Percentiles rank a stretch among this genome's conserved stretches.
Evolutionary conservation across 768 basidiomycete genomes (phyloP).

Genomic region (Infundibulicybe gibba): DNA sequence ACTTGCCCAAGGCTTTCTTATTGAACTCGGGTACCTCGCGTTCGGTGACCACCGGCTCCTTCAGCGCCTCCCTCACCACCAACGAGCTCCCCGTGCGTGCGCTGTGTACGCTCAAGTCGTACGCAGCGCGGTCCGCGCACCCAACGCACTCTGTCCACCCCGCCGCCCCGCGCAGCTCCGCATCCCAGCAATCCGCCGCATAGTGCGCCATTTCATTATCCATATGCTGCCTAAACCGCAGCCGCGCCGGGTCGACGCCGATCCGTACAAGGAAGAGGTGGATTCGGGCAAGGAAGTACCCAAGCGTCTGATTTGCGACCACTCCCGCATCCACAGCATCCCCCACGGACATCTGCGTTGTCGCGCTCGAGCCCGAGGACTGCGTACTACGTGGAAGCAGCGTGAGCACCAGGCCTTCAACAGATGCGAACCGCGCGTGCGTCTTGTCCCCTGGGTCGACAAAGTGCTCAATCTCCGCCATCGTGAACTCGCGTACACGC

Average conservation of each 20-base stretch:
- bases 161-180: conserved; percentile 87
- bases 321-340: conserved; percentile 84
- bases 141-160: conserved; percentile 99
- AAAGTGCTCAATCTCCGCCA: conserved; percentile 99
- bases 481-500: conserved; percentile 97
- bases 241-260: conserved; percentile 77
- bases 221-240: conserved; percentile 99
- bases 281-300: conserved; percentile 94
- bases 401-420: conserved; percentile 67
- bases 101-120: conserved; percentile 90
- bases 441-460: conserved; percentile 93
- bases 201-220: conserved; percentile 99
- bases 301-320: conserved; percentile 96
- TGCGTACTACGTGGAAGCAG: conserved; percentile 88
- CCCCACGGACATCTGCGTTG: conserved; percentile 70
- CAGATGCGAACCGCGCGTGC: conserved; percentile 81
- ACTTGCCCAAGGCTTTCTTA: conserved; percentile 87
- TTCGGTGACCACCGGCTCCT: conserved; percentile 82
- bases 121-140: conserved; percentile 97
- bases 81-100: conserved; percentile 80
- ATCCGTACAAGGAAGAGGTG: conserved; percentile 87
- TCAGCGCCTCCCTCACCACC: conserved; percentile 81
- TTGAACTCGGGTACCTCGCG: conserved; percentile 77
- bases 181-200: conserved; percentile 99
- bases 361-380: conserved; percentile 61